These are phyloP conservation scores for Alternaria triticimaculans DNA, from an alignment of 2,329 filamentous ascomycete species.

Conservation along the genomic window DNA sequence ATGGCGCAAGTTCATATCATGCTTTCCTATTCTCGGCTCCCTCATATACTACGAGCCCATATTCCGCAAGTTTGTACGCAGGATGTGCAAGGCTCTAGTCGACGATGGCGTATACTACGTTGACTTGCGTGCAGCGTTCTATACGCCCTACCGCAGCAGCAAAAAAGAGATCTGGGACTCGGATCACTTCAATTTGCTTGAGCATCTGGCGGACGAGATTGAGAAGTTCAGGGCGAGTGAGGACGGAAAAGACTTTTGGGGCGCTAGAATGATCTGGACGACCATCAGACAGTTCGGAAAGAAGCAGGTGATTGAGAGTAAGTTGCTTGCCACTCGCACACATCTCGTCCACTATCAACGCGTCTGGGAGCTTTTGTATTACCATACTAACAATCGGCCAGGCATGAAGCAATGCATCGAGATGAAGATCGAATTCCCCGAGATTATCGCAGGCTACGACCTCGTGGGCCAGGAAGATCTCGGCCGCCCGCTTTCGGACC, in stretches of 20 bases:
- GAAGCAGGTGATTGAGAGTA: conserved; percentile 70
- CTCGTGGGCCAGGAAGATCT: conserved; percentile 86
- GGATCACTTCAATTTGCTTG: conserved; percentile 73
- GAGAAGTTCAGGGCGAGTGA: conserved; percentile 74
- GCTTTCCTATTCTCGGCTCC: conserved; percentile 75
- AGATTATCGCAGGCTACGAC: conserved; percentile 86
- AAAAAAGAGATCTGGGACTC: conserved; percentile 70
- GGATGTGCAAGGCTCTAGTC: conserved; percentile 73
- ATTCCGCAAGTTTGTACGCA: conserved; percentile 75
- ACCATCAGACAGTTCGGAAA: conserved; percentile 69
- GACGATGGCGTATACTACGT: conserved; percentile 85
- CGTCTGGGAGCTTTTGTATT: not conserved
- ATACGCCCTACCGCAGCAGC: conserved; percentile 70
- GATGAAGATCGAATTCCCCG: conserved; percentile 78
- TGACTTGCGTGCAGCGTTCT: conserved; percentile 80
- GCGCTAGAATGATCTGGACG: conserved; percentile 84
- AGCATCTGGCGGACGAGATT: conserved; percentile 78
- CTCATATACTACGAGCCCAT: conserved; percentile 92
- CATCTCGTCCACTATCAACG: not conserved
- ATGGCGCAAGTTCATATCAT: conserved; percentile 80
- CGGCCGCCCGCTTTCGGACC: conserved; percentile 75
- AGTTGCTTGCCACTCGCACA: conserved; percentile 5
- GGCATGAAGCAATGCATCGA: conserved; percentile 86
- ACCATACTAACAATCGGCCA: conserved; percentile 11
- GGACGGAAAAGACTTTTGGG: conserved; percentile 81